Evolutionary conservation across 306 rosid genomes (phyloP), one percentile per base, ranked within the genome.

Genomic region (Corylus heterophylla): DNA sequence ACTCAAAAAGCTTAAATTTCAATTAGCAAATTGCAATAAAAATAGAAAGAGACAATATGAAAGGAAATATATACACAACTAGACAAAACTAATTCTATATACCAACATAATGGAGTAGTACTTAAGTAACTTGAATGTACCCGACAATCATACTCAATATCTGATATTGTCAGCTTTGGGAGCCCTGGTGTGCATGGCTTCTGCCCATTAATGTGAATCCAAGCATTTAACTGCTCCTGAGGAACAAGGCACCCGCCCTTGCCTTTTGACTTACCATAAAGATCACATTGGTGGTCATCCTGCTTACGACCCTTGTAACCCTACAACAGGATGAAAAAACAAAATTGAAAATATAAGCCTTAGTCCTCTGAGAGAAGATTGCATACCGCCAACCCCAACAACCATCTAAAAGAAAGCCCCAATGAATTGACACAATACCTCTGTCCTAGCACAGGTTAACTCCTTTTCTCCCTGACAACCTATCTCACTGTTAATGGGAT

Each of bases 191-290:
- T 35, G 70, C 85, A 59, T 44, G 63, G 66, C 73, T 87, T 89
- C 78, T 87, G 91, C 82, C 86, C 87, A 76, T 81, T 91, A 71
- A 91, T 91, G 84, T 86, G 87, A 54, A 80, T 73, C 96, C 93
- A 91, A 77, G 96, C 96, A 87, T 87, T 87, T 75, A 91, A 80
- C 87, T 91, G 90, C 79, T 89, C 93, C 78, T 89, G 89, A 51
- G 90, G 91, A 75, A 91, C 96, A 81, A 81, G 83, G 87, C 86
- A 84, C 54, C 87, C 88, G 22, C 77, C 83, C 75, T 27, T 83
- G 67, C 84, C 81, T 70, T 75, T 89, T 14, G 76, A 80, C 45
- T 63, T 73, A 49, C 73, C 69, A 72, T 39, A 29, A 17, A 56
- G 54, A 54, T 79, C 83, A 75, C 81, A 76, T 64, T 78, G 81